phyloP scores from a whole-genome alignment of 306 rosid genomes.

The Cicer cuneatum region DNA sequence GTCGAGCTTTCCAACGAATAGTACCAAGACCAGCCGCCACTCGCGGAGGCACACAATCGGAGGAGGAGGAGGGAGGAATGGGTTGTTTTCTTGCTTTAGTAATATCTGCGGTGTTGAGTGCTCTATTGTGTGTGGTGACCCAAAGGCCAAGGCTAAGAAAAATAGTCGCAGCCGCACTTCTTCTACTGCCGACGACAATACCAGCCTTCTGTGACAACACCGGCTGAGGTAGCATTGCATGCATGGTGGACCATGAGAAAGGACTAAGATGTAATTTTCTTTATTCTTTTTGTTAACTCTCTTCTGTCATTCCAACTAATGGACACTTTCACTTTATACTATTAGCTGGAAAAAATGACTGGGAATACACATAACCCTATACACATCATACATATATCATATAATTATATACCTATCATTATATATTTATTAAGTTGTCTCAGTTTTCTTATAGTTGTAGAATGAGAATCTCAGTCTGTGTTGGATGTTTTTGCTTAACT shows the following conservation, averaged over 20 bases:
- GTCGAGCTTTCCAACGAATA: conserved; percentile 47
- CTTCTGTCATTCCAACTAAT: conserved; percentile 5
- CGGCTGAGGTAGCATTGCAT: not conserved
- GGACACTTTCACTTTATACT: not conserved
- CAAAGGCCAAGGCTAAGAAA: conserved; percentile 39
- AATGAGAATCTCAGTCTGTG: not conserved
- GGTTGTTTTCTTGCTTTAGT: conserved; percentile 83
- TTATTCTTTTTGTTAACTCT: not conserved
- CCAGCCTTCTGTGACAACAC: conserved; percentile 46
- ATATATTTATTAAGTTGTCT: conserved; percentile 7
- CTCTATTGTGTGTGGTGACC: conserved; percentile 70
- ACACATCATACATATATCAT: conserved; percentile 7
- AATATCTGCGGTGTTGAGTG: conserved; percentile 77
- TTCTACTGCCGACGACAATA: conserved; percentile 34
- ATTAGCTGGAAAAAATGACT: not conserved
- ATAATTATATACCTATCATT: conserved; percentile 6
- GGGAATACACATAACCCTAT: conserved; percentile 26
- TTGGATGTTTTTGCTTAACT: not conserved
- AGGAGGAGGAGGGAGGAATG: conserved; percentile 57
- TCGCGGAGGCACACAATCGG: conserved; percentile 59
- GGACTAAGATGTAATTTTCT: conserved; percentile 34
- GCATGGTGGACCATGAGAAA: conserved; percentile 11
- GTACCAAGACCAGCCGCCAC: conserved; percentile 41
- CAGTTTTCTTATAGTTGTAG: conserved; percentile 16
- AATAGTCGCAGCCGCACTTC: conserved; percentile 49